Evolutionary conservation across 495 filamentous ascomycete genomes (phyloP), one percentile per base, ranked within the genome.

Genomic region (Penicilliopsis zonata): DNA sequence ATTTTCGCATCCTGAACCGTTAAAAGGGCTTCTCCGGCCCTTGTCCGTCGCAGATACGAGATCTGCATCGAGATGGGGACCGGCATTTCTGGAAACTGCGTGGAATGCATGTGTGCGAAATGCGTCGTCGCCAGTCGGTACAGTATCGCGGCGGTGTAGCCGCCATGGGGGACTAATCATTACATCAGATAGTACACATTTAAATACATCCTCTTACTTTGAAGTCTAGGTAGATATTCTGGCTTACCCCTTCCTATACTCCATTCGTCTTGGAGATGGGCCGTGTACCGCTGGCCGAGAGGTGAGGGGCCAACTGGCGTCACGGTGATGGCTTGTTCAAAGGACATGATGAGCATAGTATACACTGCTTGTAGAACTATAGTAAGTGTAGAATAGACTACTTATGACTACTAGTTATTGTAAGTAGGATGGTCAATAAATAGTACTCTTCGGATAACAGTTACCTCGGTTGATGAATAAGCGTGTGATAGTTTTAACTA

Each of bases 121-220:
- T 88, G 80, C 9, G 55, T 61, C 2, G 52, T 49, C 5, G 74
- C 72, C 13, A 79, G 69, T 10, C 59, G 53, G 42, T 83, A 67
- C 37, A 92, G 52, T 33, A 73, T 50, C 3, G 77, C 61, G 13
- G 77, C 76, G 8, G 80, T 74, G 44, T 80, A 88, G 28, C 85
- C 86, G 36, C 84, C 85, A 44, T 94, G 82, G 13, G 83, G 83
- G 4, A 94, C 85, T 83, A 45, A 34, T 37, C 13, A 34, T 42
- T 31, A 47, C 21, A 28, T 38, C 25, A 6, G 34, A 10, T 36
- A 21, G 29, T 30, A 43, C 3, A 28, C 25, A 21, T 31, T 18
- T 20, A 15, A 27, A 3, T 4, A 9, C 4, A 13, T 27, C 3
- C 25, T n/a, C n/a, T n/a, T n/a, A n/a, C n/a, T n/a, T n/a, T n/a